phyloP scores from a whole-genome alignment of 495 filamentous ascomycete species.

The Neurospora sp. region DNA sequence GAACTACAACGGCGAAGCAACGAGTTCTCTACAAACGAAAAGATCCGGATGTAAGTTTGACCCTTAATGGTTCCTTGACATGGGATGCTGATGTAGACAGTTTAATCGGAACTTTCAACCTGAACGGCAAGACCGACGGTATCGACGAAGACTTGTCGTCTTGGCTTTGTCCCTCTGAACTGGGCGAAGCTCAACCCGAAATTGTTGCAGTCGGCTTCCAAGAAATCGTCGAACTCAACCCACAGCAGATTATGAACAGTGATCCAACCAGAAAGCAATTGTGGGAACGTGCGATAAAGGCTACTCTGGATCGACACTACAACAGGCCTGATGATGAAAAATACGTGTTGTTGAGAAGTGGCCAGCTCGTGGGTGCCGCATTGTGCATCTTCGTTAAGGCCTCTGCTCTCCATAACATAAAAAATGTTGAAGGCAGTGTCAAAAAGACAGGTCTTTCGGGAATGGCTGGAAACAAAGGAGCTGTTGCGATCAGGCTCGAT shows the following conservation, averaged over 20 bases:
- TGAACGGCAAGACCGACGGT: slow-evolving; percentile 75
- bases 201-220: slow-evolving; percentile 90
- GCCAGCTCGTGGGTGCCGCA: slow-evolving; percentile 90
- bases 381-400: slow-evolving; percentile 82
- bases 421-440: slow-evolving; percentile 90
- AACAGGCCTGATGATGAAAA: slow-evolving; percentile 50
- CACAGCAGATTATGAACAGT: slow-evolving; percentile 98
- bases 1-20: slow-evolving; percentile 56
- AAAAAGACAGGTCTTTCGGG: slow-evolving; percentile 98
- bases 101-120: slow-evolving; percentile 86
- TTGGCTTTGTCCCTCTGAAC: slow-evolving; percentile 60
- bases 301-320: slow-evolving; percentile 63
- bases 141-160: slow-evolving; percentile 67
- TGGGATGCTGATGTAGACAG: slow-evolving; percentile 37
- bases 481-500: slow-evolving; percentile 92
- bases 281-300: slow-evolving; percentile 77
- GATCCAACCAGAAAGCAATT: slow-evolving; percentile 73
- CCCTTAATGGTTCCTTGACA: too few relatives aligned
- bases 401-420: slow-evolving; percentile 65
- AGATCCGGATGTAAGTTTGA: slow-evolving; percentile 36
- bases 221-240: slow-evolving; percentile 92
- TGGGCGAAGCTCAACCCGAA: slow-evolving; percentile 50
- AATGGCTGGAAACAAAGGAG: slow-evolving; percentile 96
- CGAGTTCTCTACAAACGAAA: slow-evolving; percentile 40
- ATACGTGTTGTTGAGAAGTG: slow-evolving; percentile 82